These are phyloP conservation scores for Pelargonium cotyledonis DNA, from an alignment of 441 rosid genomes.

Conservation along the genomic window DNA sequence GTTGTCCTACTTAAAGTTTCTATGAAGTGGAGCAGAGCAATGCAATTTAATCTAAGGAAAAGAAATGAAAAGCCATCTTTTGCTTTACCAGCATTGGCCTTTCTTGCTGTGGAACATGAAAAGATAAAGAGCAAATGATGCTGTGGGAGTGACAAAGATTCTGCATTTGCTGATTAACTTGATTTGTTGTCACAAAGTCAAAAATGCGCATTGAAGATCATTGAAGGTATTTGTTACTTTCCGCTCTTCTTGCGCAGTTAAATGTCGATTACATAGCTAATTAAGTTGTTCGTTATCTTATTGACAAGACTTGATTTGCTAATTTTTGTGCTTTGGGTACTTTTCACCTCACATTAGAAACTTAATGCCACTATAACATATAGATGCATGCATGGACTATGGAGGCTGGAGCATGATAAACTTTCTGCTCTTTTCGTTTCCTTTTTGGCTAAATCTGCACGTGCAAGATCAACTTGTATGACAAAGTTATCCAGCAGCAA, in stretches of 20 bases:
- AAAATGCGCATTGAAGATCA: slow-evolving; percentile 18
- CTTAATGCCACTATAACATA: background rate
- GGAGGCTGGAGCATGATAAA: background rate
- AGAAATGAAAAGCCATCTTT: slow-evolving; percentile 16
- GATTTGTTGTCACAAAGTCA: slow-evolving; percentile 22
- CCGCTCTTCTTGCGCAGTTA: background rate
- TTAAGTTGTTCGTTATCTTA: background rate
- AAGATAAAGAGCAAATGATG: slow-evolving; percentile 3
- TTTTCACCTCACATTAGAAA: background rate
- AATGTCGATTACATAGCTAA: no score
- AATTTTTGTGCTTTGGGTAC: background rate
- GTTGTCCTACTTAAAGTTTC: slow-evolving; percentile 20
- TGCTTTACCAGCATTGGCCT: slow-evolving; percentile 16
- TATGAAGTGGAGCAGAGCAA: slow-evolving; percentile 15
- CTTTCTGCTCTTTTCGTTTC: slow-evolving; percentile 3
- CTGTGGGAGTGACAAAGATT: slow-evolving; percentile 20
- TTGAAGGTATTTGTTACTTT: slow-evolving; percentile 6
- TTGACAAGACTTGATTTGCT: slow-evolving; percentile 1
- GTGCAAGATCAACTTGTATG: background rate
- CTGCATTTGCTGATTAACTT: slow-evolving; percentile 18
- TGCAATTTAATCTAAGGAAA: slow-evolving; percentile 17
- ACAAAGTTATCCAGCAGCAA: background rate
- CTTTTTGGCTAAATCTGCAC: slow-evolving; percentile 7
- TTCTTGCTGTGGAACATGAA: slow-evolving; percentile 17
- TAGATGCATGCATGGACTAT: background rate